phyloP scores from a whole-genome alignment of 169 alveolate genomes.

The Toxoplasma gondii region DNA sequence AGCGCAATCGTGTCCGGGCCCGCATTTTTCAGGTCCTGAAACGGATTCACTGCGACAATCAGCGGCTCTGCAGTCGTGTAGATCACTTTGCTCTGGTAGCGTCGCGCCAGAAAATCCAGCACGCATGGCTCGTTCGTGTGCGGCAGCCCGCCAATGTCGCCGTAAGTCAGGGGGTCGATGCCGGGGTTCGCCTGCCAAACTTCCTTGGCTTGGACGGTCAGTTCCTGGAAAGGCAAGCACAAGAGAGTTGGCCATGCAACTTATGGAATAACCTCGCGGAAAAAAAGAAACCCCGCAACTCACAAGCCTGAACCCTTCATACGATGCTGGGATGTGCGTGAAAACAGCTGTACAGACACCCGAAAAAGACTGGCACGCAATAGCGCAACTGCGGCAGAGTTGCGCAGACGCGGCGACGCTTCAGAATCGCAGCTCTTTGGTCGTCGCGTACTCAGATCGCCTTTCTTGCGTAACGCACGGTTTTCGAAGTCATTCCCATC shows the following conservation, averaged over 20 bases:
- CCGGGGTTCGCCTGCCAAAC: conserved; percentile 57
- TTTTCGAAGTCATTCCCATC: too few relatives aligned
- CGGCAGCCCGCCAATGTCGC: conserved; percentile 91
- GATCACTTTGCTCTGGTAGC: conserved; percentile 86
- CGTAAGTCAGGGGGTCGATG: conserved; percentile 87
- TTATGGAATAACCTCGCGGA: background rate
- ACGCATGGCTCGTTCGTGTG: conserved; percentile 91
- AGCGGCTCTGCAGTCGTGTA: conserved; percentile 91
- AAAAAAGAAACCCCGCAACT: background rate
- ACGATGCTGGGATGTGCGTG: too few relatives aligned
- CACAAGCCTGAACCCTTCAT: too few relatives aligned
- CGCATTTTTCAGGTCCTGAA: conserved; percentile 87
- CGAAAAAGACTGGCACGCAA: too few relatives aligned
- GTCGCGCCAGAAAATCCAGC: conserved; percentile 85
- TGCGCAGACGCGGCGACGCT: too few relatives aligned
- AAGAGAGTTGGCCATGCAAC: background rate
- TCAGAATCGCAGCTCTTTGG: too few relatives aligned
- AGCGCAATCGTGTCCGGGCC: conserved; percentile 80
- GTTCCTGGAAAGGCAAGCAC: conserved; percentile 39
- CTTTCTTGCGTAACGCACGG: too few relatives aligned
- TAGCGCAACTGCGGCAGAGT: too few relatives aligned
- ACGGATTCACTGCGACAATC: conserved; percentile 91
- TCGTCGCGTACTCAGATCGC: too few relatives aligned
- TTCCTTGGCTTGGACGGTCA: conserved; percentile 18
- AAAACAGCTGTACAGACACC: too few relatives aligned